Evolutionary conservation across 2,329 filamentous ascomycete genomes (phyloP), one percentile per base, ranked within the genome.

Genomic region (Triangularia verruculosa): DNA sequence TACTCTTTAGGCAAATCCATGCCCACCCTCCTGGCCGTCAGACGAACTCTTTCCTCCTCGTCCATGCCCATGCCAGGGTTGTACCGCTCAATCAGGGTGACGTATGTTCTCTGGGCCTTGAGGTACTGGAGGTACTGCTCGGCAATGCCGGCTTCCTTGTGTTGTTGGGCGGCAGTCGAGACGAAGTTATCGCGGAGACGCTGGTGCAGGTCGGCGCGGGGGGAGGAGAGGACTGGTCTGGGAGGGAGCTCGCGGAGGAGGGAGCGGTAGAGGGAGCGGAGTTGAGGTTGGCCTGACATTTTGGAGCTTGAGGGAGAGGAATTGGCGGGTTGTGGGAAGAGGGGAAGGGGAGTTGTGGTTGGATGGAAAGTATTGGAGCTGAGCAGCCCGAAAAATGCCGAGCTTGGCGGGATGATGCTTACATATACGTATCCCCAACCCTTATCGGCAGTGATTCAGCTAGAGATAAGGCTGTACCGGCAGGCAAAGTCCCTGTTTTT

Each of bases 61-160:
- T 90, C 87, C 89, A 97, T 91, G 69, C 86, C 86, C 87, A 96
- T 92, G 17, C 93, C 93, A 0, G 93, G 93, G 76, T 98, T 98
- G 78, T 99, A 98, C 70, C 93, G 84, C 78, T 97, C 93, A 39
- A 98, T 76, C 52, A 98, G 79, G 15, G 86, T 89, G 25, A 86
- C 84, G 75, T 98, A 97, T 74, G 86, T 86, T 59, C 93, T 83
- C 80, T 99, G 95, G n/a, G 93, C 89, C 70, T 86, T 86, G 20
- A 95, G 83, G 74, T 97, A 98, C 63, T 87, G 84, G 25, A 93
- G 78, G 69, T 92, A 87, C 76, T 98, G 92, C 67, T 92, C 86
- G n/a, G 68, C 66, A 27, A 69, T 62, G 25, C 64, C 57, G 69
- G 57, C 66, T 66, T 24, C 17, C 6, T 54, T 54, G 7, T 54